Evolutionary conservation across 2,329 filamentous ascomycete species (phyloP).

Genomic region (Penicillium sp.): DNA sequence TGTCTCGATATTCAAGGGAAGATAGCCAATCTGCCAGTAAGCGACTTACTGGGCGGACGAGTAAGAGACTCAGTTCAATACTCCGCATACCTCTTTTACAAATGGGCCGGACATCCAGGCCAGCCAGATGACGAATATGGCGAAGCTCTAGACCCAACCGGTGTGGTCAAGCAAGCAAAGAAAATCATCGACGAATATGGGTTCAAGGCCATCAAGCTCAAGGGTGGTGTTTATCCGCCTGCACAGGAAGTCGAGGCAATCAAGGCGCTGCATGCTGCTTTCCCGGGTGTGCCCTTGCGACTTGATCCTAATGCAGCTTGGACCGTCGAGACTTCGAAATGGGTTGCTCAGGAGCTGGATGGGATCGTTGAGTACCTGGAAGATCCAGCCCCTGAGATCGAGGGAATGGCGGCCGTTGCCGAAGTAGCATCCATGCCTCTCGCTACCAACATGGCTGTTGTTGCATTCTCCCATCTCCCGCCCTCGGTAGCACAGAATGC

Average conservation of each 20-base stretch:
- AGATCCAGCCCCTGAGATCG: conserved; percentile 44
- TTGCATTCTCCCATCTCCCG: conserved; percentile 44
- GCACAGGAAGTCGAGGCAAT: conserved; percentile 43
- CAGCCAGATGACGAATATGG: conserved; percentile 45
- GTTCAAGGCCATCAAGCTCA: conserved; percentile 48
- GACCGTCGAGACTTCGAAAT: conserved; percentile 4
- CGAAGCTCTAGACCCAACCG: conserved; percentile 37
- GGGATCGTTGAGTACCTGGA: conserved; percentile 38
- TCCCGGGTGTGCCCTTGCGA: conserved; percentile 39
- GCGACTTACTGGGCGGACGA: conserved; percentile 43
- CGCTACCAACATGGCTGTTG: conserved; percentile 49
- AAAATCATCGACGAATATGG: conserved; percentile 40
- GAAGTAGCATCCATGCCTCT: conserved; percentile 44
- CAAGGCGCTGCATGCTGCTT: conserved; percentile 40
- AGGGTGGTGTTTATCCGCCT: conserved; percentile 46
- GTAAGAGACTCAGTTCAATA: conserved; percentile 46
- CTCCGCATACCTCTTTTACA: conserved; percentile 49
- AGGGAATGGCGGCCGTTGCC: conserved; percentile 48
- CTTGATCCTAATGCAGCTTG: conserved; percentile 17
- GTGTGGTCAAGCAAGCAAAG: neutral
- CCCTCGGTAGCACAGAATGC: conserved; percentile 42
- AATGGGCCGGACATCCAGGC: conserved; percentile 46
- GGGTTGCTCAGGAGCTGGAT: conserved; percentile 2
- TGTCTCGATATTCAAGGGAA: conserved; percentile 48
- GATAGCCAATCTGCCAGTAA: conserved; percentile 41